phyloP scores from a whole-genome alignment of 352 stramenopile genomes.

The Globisporangium megalacanthum region DNA sequence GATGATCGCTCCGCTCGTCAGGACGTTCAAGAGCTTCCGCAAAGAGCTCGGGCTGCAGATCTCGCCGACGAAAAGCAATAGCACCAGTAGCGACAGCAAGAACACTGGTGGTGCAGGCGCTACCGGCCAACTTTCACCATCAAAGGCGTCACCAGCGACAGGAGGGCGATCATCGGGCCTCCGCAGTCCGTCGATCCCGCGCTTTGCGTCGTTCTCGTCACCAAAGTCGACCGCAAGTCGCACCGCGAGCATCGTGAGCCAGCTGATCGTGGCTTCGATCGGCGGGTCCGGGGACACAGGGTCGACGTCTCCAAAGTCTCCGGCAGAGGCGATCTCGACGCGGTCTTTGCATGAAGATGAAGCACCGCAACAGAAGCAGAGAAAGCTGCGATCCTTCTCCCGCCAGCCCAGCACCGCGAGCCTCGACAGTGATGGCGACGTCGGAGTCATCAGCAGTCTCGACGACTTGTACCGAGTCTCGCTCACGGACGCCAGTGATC shows the following conservation, averaged over 20 bases:
- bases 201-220: conserved; percentile 11
- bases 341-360: not conserved
- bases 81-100: conserved; percentile 1
- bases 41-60: conserved; percentile 31
- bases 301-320: not conserved
- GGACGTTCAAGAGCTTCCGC: conserved; percentile 62
- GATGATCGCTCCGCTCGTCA: conserved; percentile 27
- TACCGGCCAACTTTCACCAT: not conserved
- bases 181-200: conserved; percentile 4
- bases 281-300: not conserved
- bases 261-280: conserved; percentile 4
- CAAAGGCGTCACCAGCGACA: conserved; percentile 1
- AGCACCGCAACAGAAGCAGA: not conserved
- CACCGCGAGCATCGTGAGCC: conserved; percentile 15
- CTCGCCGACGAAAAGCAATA: conserved; percentile 10
- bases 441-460: conserved; percentile 5
- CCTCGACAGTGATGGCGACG: not conserved
- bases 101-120: not conserved
- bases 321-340: not conserved
- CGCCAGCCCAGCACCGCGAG: not conserved
- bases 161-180: conserved; percentile 6
- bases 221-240: not conserved
- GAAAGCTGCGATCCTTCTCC: not conserved
- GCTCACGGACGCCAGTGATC: not conserved
- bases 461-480: conserved; percentile 9